phyloP scores from a whole-genome alignment of 1,284 basidiomycete species.

The Cystobasidium sp. region DNA sequence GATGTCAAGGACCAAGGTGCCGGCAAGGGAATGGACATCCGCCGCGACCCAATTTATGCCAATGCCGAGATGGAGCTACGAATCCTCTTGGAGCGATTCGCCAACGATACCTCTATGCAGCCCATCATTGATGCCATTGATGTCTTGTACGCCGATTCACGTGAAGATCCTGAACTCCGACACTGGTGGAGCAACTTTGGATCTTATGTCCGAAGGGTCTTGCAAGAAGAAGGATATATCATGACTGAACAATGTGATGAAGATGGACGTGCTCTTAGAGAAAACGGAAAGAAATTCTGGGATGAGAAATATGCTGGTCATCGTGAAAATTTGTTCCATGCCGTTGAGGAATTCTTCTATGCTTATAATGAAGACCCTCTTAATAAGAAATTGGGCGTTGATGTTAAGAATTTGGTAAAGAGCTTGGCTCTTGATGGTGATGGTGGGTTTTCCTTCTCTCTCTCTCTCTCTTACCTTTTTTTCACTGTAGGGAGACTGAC shows the following conservation, averaged over 20 bases:
- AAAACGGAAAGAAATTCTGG: slow-evolving; percentile 73
- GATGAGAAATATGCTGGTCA: slow-evolving; percentile 81
- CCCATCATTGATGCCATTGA: slow-evolving; percentile 73
- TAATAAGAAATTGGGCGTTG: slow-evolving; percentile 64
- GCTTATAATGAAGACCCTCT: slow-evolving; percentile 83
- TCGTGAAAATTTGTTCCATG: slow-evolving; percentile 78
- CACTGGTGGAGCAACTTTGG: slow-evolving; percentile 76
- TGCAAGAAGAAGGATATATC: slow-evolving; percentile 87
- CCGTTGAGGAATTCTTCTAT: slow-evolving; percentile 74
- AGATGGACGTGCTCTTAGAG: slow-evolving; percentile 35
- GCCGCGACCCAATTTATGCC: slow-evolving; percentile 64
- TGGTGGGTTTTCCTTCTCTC: too few species aligned
- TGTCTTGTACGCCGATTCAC: slow-evolving; percentile 74
- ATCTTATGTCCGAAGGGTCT: slow-evolving; percentile 61
- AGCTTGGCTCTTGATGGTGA: slow-evolving; percentile 77
- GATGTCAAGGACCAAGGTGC: slow-evolving; percentile 57
- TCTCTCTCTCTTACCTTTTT: too few species aligned
- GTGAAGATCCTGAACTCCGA: slow-evolving; percentile 74
- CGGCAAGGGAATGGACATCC: slow-evolving; percentile 59
- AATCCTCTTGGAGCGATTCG: slow-evolving; percentile 86
- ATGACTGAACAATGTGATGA: slow-evolving; percentile 69
- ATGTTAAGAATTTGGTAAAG: slow-evolving; percentile 67
- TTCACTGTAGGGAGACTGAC: too few species aligned
- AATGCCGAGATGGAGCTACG: slow-evolving; percentile 71
- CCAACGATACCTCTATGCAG: slow-evolving; percentile 70